Conservation (phyloP, 1,284 basidiomycete species). For the Rhodotorula mucilaginosa region DNA sequence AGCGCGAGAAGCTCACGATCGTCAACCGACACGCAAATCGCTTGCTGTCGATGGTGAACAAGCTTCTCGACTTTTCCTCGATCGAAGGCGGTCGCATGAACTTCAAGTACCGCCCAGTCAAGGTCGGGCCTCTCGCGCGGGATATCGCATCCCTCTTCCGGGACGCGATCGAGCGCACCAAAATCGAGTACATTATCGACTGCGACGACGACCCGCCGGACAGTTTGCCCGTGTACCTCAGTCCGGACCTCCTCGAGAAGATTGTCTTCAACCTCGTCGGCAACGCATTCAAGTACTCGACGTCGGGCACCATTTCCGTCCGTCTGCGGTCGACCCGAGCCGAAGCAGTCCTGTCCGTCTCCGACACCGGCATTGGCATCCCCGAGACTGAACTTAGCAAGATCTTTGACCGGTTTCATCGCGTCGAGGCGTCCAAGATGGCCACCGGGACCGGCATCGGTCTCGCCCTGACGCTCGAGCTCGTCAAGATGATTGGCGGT, state of each 20-base stretch:
- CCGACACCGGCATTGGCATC: slow-evolving; percentile 52
- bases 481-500: slow-evolving; percentile 52
- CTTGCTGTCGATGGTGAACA: slow-evolving; percentile 34
- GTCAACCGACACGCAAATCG: slow-evolving; percentile 34
- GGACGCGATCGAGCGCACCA: slow-evolving; percentile 44
- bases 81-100: slow-evolving; percentile 45
- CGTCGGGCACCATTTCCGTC: slow-evolving; percentile 38
- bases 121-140: slow-evolving; percentile 49
- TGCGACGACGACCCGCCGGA: slow-evolving; percentile 46
- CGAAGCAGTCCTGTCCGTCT: slow-evolving; percentile 44
- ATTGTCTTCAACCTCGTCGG: slow-evolving; percentile 49
- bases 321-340: slow-evolving; percentile 24
- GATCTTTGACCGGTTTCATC: slow-evolving; percentile 50
- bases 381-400: slow-evolving; percentile 44
- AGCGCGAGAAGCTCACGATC: slow-evolving; percentile 45
- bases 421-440: slow-evolving; percentile 47
- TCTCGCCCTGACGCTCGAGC: slow-evolving; percentile 47
- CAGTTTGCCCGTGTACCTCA: slow-evolving; percentile 47
- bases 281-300: slow-evolving; percentile 47
- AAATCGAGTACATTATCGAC: slow-evolving; percentile 48
- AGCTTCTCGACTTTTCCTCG: slow-evolving; percentile 41
- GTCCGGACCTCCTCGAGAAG: slow-evolving; percentile 53
- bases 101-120: slow-evolving; percentile 49
- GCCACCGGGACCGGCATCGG: slow-evolving; percentile 52
- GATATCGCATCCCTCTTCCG: slow-evolving; percentile 52